Evolutionary conservation across 108 stramenopile genomes (phyloP).

Genomic region (Fistulifera solaris): DNA sequence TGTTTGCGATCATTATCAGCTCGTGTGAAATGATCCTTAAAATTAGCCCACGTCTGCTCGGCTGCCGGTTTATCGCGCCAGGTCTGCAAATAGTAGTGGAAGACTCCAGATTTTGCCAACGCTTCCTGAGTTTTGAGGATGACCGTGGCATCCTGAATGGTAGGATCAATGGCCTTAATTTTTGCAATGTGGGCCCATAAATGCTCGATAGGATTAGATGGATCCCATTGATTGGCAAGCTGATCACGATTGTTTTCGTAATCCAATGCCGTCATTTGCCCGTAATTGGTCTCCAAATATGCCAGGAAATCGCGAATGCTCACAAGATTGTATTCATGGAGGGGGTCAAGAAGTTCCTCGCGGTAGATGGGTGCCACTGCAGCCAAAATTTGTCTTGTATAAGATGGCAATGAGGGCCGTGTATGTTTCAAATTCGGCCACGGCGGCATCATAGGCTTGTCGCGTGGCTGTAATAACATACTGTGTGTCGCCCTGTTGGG

Average conservation of each 20-base stretch:
- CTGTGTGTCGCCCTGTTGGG: no score
- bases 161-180: not conserved
- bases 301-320: no score
- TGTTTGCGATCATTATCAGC: conserved; percentile 4
- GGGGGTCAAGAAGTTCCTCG: not conserved
- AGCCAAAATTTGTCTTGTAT: conserved; percentile 1
- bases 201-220: conserved; percentile 6
- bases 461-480: no score
- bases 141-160: not conserved
- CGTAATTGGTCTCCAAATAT: conserved; percentile 8
- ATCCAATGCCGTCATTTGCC: conserved; percentile 1
- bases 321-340: not conserved
- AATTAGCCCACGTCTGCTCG: conserved; percentile 1
- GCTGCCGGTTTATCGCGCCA: not conserved
- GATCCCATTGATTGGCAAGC: conserved; percentile 9
- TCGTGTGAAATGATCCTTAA: conserved; percentile 5
- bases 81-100: no score
- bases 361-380: conserved; percentile 7
- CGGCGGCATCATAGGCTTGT: no score
- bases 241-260: conserved; percentile 1
- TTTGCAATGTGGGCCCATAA: conserved; percentile 3
- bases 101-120: not conserved
- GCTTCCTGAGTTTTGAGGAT: conserved; percentile 3
- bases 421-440: no score
- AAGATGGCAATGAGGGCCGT: no score